Conservation (phyloP, 225 moss, liverwort and hornwort species). For the Antitrichia curtipendula region DNA sequence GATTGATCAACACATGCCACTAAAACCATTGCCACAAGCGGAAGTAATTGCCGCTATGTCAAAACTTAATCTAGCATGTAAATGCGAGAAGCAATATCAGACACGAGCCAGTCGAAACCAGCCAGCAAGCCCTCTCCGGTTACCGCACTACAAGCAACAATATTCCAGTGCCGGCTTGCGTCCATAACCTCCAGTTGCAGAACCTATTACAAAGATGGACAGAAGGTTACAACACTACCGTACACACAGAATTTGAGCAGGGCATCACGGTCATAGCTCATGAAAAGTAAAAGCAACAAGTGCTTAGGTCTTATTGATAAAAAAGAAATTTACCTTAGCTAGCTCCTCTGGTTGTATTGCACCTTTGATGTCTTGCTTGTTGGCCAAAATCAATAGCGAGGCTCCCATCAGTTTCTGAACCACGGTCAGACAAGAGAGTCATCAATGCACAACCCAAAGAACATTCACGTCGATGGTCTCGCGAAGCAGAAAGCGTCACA, state of each 20-base stretch:
- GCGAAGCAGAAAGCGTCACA: background rate
- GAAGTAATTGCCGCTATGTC: background rate
- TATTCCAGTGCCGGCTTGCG: constrained; percentile 77
- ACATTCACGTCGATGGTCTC: background rate
- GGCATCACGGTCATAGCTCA: background rate
- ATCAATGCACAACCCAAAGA: background rate
- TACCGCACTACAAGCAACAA: constrained; percentile 87
- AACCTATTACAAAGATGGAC: constrained; percentile 20
- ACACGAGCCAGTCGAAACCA: constrained; percentile 93
- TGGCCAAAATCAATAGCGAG: constrained; percentile 78
- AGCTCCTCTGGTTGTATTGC: constrained; percentile 74
- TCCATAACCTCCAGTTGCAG: constrained; percentile 79
- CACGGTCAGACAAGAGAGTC: background rate
- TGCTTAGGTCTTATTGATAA: background rate
- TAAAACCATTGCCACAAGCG: background rate
- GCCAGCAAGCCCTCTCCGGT: constrained; percentile 79
- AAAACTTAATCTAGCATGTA: constrained; percentile 66
- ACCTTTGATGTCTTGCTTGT: constrained; percentile 96
- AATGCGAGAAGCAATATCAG: constrained; percentile 89
- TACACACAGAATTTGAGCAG: background rate
- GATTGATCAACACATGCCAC: background rate
- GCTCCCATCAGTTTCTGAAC: constrained; percentile 86
- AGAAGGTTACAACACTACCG: background rate
- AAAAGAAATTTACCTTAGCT: constrained; percentile 39
- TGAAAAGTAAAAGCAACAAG: background rate